A percentile compares a stretch with the other conserved stretches of the same genome.
These are phyloP conservation scores for Penicillium canescens DNA, from an alignment of 495 filamentous ascomycete genomes.

Conservation along the genomic window DNA sequence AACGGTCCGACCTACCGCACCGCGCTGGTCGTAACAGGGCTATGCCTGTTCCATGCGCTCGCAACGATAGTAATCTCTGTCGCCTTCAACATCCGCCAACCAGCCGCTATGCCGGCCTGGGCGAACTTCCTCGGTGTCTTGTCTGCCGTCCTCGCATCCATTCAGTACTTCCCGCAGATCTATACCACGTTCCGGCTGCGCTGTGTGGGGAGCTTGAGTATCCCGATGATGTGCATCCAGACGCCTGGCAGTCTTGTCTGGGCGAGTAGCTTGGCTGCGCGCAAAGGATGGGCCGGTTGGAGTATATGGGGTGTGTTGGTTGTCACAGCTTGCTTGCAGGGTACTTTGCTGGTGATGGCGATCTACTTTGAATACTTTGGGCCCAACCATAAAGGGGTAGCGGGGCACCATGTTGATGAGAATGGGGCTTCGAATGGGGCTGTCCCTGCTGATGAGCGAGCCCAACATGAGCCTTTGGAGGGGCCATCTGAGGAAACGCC, in stretches of 20 bases:
- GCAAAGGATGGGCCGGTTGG: constrained; percentile 83
- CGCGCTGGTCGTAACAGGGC: constrained; percentile 67
- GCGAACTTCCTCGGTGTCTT: constrained; percentile 81
- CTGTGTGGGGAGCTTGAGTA: constrained; percentile 83
- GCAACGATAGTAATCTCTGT: constrained; percentile 65
- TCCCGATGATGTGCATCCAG: constrained; percentile 98
- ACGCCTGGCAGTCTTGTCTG: constrained; percentile 90
- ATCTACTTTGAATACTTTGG: constrained; percentile 71
- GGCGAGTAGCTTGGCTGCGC: constrained; percentile 77
- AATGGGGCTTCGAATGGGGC: constrained; percentile 37
- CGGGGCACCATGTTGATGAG: constrained; percentile 31
- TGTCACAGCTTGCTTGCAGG: constrained; percentile 84
- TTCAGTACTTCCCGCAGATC: constrained; percentile 96
- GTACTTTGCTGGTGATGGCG: constrained; percentile 74
- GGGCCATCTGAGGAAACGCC: constrained; percentile 50
- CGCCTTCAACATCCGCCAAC: constrained; percentile 57
- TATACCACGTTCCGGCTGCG: constrained; percentile 83
- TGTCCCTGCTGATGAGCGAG: constrained; percentile 7
- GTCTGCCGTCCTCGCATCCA: constrained; percentile 72
- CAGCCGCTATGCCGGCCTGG: constrained; percentile 64
- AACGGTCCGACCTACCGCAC: constrained; percentile 65
- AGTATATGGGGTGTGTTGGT: constrained; percentile 91
- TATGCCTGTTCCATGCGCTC: constrained; percentile 72
- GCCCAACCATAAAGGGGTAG: constrained; percentile 33
- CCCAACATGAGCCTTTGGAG: constrained; percentile 24